These are phyloP conservation scores for Dendryphion nanum DNA, from an alignment of 2,329 filamentous ascomycete species.

Conservation along the genomic window DNA sequence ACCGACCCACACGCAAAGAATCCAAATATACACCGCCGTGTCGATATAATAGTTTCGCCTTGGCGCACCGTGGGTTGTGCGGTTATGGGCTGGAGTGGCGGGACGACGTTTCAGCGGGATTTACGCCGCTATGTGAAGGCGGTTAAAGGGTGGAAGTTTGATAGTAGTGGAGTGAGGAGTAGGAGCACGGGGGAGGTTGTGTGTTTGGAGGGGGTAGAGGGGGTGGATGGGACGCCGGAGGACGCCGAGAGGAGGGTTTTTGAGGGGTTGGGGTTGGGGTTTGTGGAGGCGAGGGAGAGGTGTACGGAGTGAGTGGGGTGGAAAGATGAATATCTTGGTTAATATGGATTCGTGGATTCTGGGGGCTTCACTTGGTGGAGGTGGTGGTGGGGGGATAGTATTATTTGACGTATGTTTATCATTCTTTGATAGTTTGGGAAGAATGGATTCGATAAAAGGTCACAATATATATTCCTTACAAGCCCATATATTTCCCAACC, in stretches of 20 bases:
- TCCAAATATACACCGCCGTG: constrained; percentile 73
- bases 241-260: constrained; percentile 80
- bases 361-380: no score
- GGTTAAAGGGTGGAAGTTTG: constrained; percentile 75
- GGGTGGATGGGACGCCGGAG: constrained; percentile 54
- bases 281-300: constrained; percentile 43
- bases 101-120: constrained; percentile 87
- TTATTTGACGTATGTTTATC: not conserved
- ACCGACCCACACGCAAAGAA: constrained; percentile 53
- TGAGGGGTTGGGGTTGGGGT: constrained; percentile 65
- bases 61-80: constrained; percentile 90
- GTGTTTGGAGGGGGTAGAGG: constrained; percentile 59
- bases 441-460: no score
- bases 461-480: no score
- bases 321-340: no score
- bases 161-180: constrained; percentile 80
- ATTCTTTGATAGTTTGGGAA: not conserved
- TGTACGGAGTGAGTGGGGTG: constrained; percentile 49
- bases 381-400: no score
- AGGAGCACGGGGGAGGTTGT: constrained; percentile 66
- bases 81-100: constrained; percentile 83
- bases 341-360: no score
- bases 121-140: constrained; percentile 76
- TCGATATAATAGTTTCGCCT: constrained; percentile 87
- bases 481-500: not conserved